Evolutionary conservation across 1,284 basidiomycete genomes (phyloP).

Genomic region (Austroboletus niveus): DNA sequence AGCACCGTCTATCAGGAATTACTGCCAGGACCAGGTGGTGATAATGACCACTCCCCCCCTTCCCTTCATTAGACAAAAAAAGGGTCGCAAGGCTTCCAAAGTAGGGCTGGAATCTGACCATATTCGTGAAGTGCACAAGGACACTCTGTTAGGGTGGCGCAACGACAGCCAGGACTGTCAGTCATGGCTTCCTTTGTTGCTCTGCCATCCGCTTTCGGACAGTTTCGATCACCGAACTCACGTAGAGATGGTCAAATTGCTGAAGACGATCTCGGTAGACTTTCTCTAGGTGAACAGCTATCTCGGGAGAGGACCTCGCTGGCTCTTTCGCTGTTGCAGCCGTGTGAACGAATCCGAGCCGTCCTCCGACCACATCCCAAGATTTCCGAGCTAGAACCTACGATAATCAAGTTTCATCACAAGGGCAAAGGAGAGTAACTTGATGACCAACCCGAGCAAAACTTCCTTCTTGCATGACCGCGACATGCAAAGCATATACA

Average conservation of each 20-base stretch:
- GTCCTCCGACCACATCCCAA: constrained; percentile 31
- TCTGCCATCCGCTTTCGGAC: constrained; percentile 35
- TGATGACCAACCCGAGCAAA: constrained; percentile 25
- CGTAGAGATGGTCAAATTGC: constrained; percentile 36
- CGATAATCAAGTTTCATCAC: constrained; percentile 6
- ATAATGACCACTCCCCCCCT: background rate
- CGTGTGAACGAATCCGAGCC: constrained; percentile 29
- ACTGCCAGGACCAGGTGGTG: background rate
- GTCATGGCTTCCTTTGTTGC: constrained; percentile 31
- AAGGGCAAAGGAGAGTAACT: constrained; percentile 5
- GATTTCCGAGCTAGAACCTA: constrained; percentile 29
- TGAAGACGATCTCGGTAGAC: constrained; percentile 31
- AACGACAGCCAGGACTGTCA: constrained; percentile 12
- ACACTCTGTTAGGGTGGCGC: constrained; percentile 1
- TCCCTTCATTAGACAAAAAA: constrained; percentile 3
- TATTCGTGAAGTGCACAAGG: constrained; percentile 6
- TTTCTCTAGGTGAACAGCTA: constrained; percentile 29
- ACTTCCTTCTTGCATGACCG: constrained; percentile 35
- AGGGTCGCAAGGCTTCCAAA: constrained; percentile 17
- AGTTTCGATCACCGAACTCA: constrained; percentile 32
- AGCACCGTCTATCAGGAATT: constrained; percentile 5
- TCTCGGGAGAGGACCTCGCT: constrained; percentile 25
- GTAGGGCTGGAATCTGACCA: constrained; percentile 8
- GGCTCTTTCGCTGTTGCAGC: constrained; percentile 21
- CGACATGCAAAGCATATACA: constrained; percentile 31